Evolutionary conservation across 2,329 filamentous ascomycete species (phyloP).

Genomic region (Colletotrichum destructivum): DNA sequence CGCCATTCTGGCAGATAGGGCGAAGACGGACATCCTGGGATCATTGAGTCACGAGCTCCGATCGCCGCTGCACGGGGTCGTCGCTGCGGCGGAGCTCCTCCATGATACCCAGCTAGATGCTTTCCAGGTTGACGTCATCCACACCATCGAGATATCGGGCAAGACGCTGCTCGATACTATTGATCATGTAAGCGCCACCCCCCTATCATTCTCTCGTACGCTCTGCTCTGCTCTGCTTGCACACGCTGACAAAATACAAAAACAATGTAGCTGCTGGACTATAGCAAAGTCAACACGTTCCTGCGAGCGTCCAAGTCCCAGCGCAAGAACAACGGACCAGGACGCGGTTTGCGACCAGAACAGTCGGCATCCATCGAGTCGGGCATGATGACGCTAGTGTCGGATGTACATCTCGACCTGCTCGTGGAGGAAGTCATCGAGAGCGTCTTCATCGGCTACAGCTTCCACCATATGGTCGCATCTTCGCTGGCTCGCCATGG

Average conservation of each 20-base stretch:
- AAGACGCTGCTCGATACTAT: conserved; percentile 65
- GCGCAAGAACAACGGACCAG: conserved; percentile 43
- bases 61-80: conserved; percentile 70
- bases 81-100: conserved; percentile 66
- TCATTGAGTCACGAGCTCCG: conserved; percentile 72
- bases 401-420: conserved; percentile 52
- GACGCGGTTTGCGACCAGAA: conserved; percentile 27
- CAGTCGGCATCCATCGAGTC: conserved; percentile 39
- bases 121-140: conserved; percentile 59
- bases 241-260: neutral
- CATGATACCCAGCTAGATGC: conserved; percentile 60
- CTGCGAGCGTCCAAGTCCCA: conserved; percentile 39
- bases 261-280: conserved; percentile 56
- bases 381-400: conserved; percentile 49
- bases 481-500: conserved; percentile 51
- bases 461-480: conserved; percentile 52
- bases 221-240: neutral
- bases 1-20: conserved; percentile 53
- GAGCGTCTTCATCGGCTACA: conserved; percentile 56
- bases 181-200: conserved; percentile 55
- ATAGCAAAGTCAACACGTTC: conserved; percentile 65
- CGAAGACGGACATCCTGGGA: conserved; percentile 69
- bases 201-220: neutral
- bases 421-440: conserved; percentile 58
- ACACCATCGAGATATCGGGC: conserved; percentile 65